These are phyloP conservation scores for Amanita rimosa DNA, from an alignment of 768 basidiomycete genomes.

Conservation along the genomic window DNA sequence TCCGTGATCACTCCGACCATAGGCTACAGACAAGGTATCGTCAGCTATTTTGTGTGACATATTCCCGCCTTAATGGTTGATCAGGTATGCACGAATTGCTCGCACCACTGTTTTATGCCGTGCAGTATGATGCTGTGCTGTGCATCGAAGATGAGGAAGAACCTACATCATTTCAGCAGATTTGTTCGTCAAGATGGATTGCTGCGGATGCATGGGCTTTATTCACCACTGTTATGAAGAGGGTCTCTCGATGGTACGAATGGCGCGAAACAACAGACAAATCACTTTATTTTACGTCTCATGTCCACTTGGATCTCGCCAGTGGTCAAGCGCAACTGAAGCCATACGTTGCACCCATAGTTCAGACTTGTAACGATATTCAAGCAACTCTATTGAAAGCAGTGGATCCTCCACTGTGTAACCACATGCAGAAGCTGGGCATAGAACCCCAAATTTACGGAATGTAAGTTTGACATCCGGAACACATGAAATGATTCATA, in stretches of 20 bases:
- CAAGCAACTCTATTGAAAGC: slow-evolving; percentile 63
- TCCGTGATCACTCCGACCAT: slow-evolving; percentile 68
- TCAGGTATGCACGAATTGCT: slow-evolving; percentile 95
- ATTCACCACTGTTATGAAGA: slow-evolving; percentile 72
- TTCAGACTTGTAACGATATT: slow-evolving; percentile 70
- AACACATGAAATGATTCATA: slow-evolving; percentile 3
- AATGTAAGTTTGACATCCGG: slow-evolving; percentile 47
- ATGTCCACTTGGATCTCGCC: slow-evolving; percentile 31
- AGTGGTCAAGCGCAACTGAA: slow-evolving; percentile 39
- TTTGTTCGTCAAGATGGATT: slow-evolving; percentile 59
- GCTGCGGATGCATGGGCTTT: slow-evolving; percentile 85
- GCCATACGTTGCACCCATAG: slow-evolving; percentile 75
- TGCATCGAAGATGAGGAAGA: not conserved
- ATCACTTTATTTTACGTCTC: slow-evolving; percentile 28
- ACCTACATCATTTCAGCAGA: slow-evolving; percentile 45
- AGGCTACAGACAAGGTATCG: slow-evolving; percentile 76
- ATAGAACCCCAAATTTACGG: slow-evolving; percentile 97
- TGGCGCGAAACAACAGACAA: slow-evolving; percentile 38
- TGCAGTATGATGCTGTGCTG: slow-evolving; percentile 55
- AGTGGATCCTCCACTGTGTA: slow-evolving; percentile 73
- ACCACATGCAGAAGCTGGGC: slow-evolving; percentile 62
- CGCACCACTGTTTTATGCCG: slow-evolving; percentile 74
- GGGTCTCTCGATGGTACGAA: slow-evolving; percentile 69
- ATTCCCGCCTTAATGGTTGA: not conserved
- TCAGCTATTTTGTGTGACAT: not conserved